Evolutionary conservation across 1,284 basidiomycete species (phyloP).

Genomic region (Apiotrichum laibachii): DNA sequence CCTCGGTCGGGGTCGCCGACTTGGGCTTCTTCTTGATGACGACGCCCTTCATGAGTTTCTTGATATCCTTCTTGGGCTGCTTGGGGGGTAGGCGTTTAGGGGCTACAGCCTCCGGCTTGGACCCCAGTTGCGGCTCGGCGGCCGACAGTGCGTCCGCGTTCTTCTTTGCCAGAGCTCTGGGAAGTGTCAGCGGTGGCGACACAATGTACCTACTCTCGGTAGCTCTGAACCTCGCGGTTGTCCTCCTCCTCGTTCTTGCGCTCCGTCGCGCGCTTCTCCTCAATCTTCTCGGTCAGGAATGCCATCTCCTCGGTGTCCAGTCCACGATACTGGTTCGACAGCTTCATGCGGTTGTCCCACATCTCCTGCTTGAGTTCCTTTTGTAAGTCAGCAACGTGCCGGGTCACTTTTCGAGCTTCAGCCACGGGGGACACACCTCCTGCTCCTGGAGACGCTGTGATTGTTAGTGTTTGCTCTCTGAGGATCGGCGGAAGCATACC

Average conservation of each 20-base stretch:
- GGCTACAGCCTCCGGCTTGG: constrained; percentile 10
- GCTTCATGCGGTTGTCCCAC: constrained; percentile 89
- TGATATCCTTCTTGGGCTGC: constrained; percentile 46
- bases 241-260: constrained; percentile 56
- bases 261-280: constrained; percentile 72
- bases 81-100: constrained; percentile 29
- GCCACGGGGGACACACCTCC: constrained; percentile 59
- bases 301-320: constrained; percentile 85
- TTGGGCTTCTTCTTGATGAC: constrained; percentile 49
- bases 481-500: constrained; percentile 55
- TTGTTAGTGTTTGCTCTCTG: constrained; percentile 51
- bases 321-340: constrained; percentile 88
- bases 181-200: neutral
- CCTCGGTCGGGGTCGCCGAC: neutral
- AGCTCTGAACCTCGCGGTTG: constrained; percentile 8
- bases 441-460: constrained; percentile 54
- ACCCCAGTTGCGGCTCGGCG: constrained; percentile 13
- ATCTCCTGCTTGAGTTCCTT: constrained; percentile 82
- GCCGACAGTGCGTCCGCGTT: constrained; percentile 21
- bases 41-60: constrained; percentile 49
- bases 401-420: no score
- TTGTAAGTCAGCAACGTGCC: neutral
- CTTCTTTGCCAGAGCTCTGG: constrained; percentile 34
- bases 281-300: constrained; percentile 77
- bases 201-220: constrained; percentile 16